Evolutionary conservation across 805 yeast genomes (phyloP), one percentile per base, ranked within the genome.

Genomic region (Candida maltosa): DNA sequence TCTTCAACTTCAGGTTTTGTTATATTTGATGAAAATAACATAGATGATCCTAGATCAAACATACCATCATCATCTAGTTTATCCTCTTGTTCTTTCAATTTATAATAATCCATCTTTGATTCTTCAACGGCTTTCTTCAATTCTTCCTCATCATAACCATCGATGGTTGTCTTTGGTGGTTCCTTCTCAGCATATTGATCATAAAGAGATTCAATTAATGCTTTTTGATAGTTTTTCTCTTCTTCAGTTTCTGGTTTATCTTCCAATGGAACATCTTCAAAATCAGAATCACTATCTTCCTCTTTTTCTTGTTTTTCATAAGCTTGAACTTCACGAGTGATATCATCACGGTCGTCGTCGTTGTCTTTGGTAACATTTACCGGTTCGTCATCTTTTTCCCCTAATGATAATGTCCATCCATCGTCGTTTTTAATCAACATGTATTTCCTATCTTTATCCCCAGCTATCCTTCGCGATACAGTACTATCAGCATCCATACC

Each of bases 331-430:
- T 20, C 44, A 5, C 28, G n/a, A 16, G 27, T 21, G 6, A 18
- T 24, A 27, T 28, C 18, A n/a, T 26, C 35, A 2, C 42, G 28
- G 15, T 45, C 51, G 7, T 51, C 48, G 10, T 47, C 67, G 6
- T 54, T 56, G n/a, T 65, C 73, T n/a, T n/a, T n/a, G 40, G 74
- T 83, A 11, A 80, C 34, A 3, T 62, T 57, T 31, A 80, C 74
- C 0, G 87, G 80, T 29, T 71, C 69, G 0, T 56, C 51, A 1
- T 74, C 75, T 32, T 65, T 65, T 4, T 60, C 57, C 11, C 65
- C 64, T 24, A 89, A 61, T 0, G 91, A 77, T 29, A 89, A 58
- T 0, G 88, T 77, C 86, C 93, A 89, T 0, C 97, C 97, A 45
- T 79, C 82, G 8, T 82, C 86, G 26, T 82, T 84, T 44, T 82